Evolutionary conservation across 257 asterid species (phyloP).

Genomic region (Linderniella brevidens): DNA sequence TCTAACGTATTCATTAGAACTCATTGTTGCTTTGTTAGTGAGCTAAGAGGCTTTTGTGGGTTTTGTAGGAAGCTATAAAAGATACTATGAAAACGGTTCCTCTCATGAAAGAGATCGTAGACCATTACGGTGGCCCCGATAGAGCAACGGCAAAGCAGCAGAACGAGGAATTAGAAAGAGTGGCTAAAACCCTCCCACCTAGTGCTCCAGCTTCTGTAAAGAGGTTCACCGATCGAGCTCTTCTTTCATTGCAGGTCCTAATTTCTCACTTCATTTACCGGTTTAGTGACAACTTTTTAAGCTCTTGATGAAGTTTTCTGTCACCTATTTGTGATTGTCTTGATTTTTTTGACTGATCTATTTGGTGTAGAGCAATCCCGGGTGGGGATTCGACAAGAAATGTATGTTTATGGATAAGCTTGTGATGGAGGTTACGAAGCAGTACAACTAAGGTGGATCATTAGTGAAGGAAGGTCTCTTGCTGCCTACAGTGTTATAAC

Average conservation of each 20-base stretch:
- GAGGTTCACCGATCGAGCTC: slow-evolving; percentile 57
- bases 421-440: slow-evolving; percentile 44
- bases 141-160: slow-evolving; percentile 83
- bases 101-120: slow-evolving; percentile 49
- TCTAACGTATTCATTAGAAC: too few relatives aligned
- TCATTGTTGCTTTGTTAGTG: too few relatives aligned
- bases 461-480: too few relatives aligned
- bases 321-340: neutral
- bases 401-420: slow-evolving; percentile 83
- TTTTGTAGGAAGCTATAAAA: slow-evolving; percentile 39
- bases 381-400: slow-evolving; percentile 91
- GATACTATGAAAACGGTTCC: slow-evolving; percentile 73
- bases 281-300: neutral
- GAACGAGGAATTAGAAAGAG: slow-evolving; percentile 58
- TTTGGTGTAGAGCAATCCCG: slow-evolving; percentile 75
- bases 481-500: too few relatives aligned
- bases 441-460: slow-evolving; percentile 31
- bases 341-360: slow-evolving; percentile 6
- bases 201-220: slow-evolving; percentile 58
- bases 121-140: slow-evolving; percentile 71
- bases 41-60: slow-evolving; percentile 2
- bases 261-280: slow-evolving; percentile 10
- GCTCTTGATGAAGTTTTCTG: slow-evolving; percentile 4
- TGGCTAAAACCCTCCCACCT: slow-evolving; percentile 67
- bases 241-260: slow-evolving; percentile 73